phyloP scores from a whole-genome alignment of 1,284 basidiomycete genomes.

The Inonotus obliquus region DNA sequence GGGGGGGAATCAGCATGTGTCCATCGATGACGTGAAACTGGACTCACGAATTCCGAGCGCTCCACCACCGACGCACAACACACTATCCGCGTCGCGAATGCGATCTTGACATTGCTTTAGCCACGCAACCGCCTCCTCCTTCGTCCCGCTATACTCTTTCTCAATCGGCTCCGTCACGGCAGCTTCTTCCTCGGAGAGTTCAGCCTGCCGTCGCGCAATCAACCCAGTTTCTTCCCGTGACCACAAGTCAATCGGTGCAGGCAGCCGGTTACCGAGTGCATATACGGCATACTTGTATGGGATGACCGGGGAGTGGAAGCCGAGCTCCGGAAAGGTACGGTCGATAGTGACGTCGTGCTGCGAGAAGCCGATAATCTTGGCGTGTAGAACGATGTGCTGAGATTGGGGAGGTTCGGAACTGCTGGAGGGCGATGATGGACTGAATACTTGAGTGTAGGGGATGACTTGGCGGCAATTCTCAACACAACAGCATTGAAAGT shows the following conservation, averaged over 20 bases:
- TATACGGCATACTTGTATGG: constrained; percentile 54
- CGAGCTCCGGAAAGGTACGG: constrained; percentile 40
- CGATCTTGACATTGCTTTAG: constrained; percentile 41
- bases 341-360: constrained; percentile 43
- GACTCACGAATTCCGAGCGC: constrained; percentile 58
- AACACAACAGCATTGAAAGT: not conserved
- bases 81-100: constrained; percentile 38
- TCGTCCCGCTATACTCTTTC: constrained; percentile 2
- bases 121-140: constrained; percentile 34
- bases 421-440: constrained; percentile 10
- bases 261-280: constrained; percentile 53
- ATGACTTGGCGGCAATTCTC: constrained; percentile 40
- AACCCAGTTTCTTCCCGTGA: constrained; percentile 9
- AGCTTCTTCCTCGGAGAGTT: not conserved
- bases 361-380: constrained; percentile 41
- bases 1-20: not conserved
- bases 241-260: constrained; percentile 56
- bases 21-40: constrained; percentile 5
- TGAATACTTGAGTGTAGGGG: constrained; percentile 51
- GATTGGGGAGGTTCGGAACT: constrained; percentile 17
- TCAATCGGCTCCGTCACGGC: not conserved
- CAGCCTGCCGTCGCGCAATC: not conserved
- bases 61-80: constrained; percentile 57
- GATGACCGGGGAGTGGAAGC: constrained; percentile 29
- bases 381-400: constrained; percentile 38